phyloP scores from a whole-genome alignment of 306 rosid genomes.

The Cicer judaicum region DNA sequence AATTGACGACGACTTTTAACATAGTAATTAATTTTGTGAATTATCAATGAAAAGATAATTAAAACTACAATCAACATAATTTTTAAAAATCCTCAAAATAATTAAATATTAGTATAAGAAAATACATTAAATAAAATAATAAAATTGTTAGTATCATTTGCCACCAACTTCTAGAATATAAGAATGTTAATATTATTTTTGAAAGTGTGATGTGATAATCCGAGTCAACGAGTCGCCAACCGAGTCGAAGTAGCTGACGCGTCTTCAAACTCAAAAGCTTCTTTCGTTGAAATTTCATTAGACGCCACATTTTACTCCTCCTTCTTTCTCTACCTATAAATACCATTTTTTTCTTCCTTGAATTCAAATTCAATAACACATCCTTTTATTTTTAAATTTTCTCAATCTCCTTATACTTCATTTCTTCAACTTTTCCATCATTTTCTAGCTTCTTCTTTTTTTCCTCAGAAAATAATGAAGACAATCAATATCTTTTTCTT shows the following conservation, averaged over 20 bases:
- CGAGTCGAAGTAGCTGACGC: not conserved
- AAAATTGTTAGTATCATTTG: no score
- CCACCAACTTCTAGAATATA: no score
- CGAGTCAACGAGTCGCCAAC: not conserved
- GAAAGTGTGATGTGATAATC: not conserved
- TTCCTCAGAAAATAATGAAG: constrained; percentile 37
- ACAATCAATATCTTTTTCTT: constrained; percentile 38
- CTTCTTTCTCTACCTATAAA: not conserved
- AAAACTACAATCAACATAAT: no score
- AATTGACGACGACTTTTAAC: no score
- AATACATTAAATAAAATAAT: no score
- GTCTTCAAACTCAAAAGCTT: not conserved
- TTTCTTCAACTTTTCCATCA: not conserved
- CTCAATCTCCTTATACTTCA: not conserved
- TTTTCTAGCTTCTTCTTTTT: not conserved
- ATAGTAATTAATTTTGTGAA: no score
- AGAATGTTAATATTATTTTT: no score
- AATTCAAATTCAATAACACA: not conserved
- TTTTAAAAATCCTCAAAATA: no score
- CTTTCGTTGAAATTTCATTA: constrained; percentile 49
- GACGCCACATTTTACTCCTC: constrained; percentile 19
- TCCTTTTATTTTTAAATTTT: not conserved
- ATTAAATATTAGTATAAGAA: no score
- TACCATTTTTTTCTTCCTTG: not conserved
- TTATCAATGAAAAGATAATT: no score